A percentile compares a stretch with the other conserved stretches of the same genome.
These are phyloP conservation scores for Penicillium mononematosum DNA, from an alignment of 495 filamentous ascomycete species.

Conservation along the genomic window DNA sequence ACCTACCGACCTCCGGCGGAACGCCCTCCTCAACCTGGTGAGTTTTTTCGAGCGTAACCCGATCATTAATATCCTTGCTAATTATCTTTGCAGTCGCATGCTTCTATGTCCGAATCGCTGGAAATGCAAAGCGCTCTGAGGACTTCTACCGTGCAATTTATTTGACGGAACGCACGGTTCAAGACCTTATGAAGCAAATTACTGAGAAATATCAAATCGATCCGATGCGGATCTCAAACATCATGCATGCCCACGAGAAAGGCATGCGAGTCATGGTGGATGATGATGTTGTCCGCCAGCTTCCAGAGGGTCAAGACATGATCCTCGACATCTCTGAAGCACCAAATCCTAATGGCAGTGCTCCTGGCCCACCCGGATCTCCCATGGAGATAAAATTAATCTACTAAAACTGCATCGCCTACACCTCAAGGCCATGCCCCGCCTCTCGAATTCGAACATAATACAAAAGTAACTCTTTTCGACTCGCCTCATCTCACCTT, in stretches of 20 bases:
- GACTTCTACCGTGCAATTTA: constrained; percentile 86
- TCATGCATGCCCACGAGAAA: constrained; percentile 65
- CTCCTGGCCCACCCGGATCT: constrained; percentile 17
- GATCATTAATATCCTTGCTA: neutral
- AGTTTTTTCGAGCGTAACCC: constrained; percentile 23
- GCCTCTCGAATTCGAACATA: neutral
- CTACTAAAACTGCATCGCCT: constrained; percentile 27
- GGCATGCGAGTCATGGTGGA: constrained; percentile 85
- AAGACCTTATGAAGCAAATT: constrained; percentile 67
- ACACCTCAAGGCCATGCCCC: neutral
- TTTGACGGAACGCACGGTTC: constrained; percentile 68
- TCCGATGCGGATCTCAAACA: constrained; percentile 61
- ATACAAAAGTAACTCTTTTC: neutral
- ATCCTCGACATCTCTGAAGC: constrained; percentile 57
- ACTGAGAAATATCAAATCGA: constrained; percentile 79
- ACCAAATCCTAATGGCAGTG: constrained; percentile 15
- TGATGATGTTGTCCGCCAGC: constrained; percentile 82
- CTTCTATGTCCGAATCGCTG: constrained; percentile 72
- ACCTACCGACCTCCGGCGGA: constrained; percentile 80
- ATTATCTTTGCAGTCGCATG: constrained; percentile 62
- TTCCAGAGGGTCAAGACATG: constrained; percentile 92
- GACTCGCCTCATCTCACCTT: neutral
- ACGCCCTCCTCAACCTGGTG: constrained; percentile 64
- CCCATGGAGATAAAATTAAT: constrained; percentile 42
- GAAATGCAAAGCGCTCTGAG: constrained; percentile 52